Conservation (phyloP, 129 eudicot species). For the Kitagawia praeruptora region DNA sequence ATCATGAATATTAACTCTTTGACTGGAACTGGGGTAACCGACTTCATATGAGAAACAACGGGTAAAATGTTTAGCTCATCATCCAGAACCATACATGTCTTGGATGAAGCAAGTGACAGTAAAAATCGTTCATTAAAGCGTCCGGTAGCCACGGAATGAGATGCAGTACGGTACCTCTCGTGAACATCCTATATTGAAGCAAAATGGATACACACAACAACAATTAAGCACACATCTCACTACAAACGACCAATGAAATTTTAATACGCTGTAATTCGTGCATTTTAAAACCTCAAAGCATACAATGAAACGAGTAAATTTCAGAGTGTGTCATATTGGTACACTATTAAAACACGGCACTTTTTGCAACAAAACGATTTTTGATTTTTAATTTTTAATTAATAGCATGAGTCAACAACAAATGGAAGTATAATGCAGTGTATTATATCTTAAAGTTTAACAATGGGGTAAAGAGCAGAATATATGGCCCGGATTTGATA, state of each 20-base stretch:
- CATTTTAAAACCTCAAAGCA: too few species aligned
- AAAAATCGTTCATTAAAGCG: slow-evolving; percentile 92
- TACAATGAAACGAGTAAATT: too few species aligned
- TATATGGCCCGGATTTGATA: not conserved
- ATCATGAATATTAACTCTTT: slow-evolving; percentile 41
- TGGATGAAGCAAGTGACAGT: slow-evolving; percentile 78
- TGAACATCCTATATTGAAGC: slow-evolving; percentile 68
- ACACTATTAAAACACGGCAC: too few species aligned
- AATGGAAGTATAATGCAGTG: not conserved
- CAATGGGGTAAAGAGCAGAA: not conserved
- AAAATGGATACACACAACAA: not conserved
- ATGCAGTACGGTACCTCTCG: slow-evolving; percentile 85
- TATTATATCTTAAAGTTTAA: too few species aligned
- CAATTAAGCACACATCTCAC: slow-evolving; percentile 6
- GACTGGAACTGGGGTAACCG: slow-evolving; percentile 55
- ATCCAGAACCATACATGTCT: slow-evolving; percentile 85
- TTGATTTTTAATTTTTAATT: too few species aligned
- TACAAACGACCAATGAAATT: too few species aligned
- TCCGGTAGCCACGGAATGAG: slow-evolving; percentile 69
- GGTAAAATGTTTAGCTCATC: slow-evolving; percentile 89
- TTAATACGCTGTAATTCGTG: too few species aligned
- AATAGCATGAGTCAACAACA: too few species aligned
- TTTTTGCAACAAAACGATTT: too few species aligned
- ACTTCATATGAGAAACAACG: slow-evolving; percentile 82
- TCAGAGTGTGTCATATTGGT: too few species aligned